phyloP scores from a whole-genome alignment of 169 alveolate species.

The Eimeria necatrix region DNA sequence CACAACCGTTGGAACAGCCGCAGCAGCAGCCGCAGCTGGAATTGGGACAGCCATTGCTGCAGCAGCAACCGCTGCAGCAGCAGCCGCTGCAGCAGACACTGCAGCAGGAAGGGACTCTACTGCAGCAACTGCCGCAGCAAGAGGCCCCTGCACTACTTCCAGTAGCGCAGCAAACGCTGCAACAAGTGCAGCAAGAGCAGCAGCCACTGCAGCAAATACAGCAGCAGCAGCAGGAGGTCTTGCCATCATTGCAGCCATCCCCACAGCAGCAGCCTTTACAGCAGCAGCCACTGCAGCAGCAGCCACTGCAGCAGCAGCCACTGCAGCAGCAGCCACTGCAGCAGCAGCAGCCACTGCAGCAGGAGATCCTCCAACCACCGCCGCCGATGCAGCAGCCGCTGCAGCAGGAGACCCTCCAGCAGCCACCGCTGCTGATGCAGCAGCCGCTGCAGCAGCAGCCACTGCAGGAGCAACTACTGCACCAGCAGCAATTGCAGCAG shows the following conservation, averaged over 20 bases:
- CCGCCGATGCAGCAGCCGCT: no score
- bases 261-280: not conserved
- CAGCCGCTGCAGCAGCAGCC: no score
- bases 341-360: not conserved
- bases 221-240: not conserved
- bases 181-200: not conserved
- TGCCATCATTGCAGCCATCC: not conserved
- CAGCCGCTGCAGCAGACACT: not conserved
- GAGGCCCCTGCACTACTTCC: not conserved
- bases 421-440: no score
- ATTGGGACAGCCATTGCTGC: not conserved
- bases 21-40: constrained; percentile 9
- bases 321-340: not conserved
- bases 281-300: not conserved
- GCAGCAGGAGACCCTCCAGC: no score
- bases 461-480: no score
- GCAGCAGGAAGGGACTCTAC: not conserved
- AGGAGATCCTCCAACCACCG: no score
- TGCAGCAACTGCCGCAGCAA: not conserved
- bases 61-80: constrained; percentile 9
- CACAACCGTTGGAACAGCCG: not conserved
- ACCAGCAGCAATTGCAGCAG: not conserved
- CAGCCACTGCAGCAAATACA: not conserved
- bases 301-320: not conserved
- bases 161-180: not conserved